Conservation (phyloP, 306 rosid species). For the Dryas drummondii region DNA sequence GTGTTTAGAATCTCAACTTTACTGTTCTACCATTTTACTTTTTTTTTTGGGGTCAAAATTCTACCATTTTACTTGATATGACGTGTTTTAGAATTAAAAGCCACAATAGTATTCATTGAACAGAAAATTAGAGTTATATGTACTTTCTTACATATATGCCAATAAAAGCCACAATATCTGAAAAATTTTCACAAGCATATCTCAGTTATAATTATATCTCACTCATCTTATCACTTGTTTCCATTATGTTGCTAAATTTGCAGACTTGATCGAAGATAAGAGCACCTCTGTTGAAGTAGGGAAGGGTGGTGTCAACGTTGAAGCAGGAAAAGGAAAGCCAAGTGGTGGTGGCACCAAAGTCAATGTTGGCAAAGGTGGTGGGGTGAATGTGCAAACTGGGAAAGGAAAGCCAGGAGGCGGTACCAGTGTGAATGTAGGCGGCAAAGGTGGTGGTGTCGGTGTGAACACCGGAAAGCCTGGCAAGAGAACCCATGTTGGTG, state of each 20-base stretch:
- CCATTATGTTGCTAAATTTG: neutral
- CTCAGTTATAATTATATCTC: neutral
- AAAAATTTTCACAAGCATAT: neutral
- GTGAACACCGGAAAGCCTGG: slow-evolving; percentile 33
- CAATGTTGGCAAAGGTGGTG: slow-evolving; percentile 21
- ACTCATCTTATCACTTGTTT: slow-evolving; percentile 5
- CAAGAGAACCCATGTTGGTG: slow-evolving; percentile 37
- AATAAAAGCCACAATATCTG: too few species aligned
- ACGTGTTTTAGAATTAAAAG: too few species aligned
- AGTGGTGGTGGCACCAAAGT: slow-evolving; percentile 14
- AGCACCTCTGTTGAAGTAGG: slow-evolving; percentile 54
- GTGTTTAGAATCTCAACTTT: slow-evolving; percentile 9
- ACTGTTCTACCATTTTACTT: too few species aligned
- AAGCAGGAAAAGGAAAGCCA: slow-evolving; percentile 31
- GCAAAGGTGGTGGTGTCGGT: slow-evolving; percentile 38
- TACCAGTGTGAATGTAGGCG: slow-evolving; percentile 37
- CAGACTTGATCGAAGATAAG: slow-evolving; percentile 50
- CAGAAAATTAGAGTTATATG: neutral
- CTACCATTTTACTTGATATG: too few species aligned
- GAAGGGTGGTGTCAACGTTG: slow-evolving; percentile 40
- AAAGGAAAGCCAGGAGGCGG: slow-evolving; percentile 43
- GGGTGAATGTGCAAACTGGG: slow-evolving; percentile 37
- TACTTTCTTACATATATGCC: neutral
- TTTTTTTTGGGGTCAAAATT: too few species aligned
- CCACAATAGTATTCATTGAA: too few species aligned